Base-by-base conservation (phyloP, 2,329 filamentous ascomycete species). In the Fonsecaea pugnacius region DNA sequence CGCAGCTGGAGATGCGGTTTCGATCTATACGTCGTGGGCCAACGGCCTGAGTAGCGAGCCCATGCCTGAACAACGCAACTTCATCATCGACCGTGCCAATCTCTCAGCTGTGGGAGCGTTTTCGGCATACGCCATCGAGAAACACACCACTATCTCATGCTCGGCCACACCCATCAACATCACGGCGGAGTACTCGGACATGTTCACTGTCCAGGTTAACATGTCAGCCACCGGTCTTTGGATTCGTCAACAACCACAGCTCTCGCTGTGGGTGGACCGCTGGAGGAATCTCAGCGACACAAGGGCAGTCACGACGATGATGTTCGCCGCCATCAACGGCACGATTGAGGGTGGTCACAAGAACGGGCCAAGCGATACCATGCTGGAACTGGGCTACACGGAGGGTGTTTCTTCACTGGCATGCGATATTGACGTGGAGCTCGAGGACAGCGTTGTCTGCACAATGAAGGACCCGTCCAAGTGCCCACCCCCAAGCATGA, bases 41-140 rank as follows among this genome's bases (percentile, higher is more conserved):
- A 52, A 52, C 21, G 50, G 50, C 32, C 24, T 52, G 16, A 52
- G 50, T 10, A 33, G 27, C 32, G 50, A 52, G 24, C 50, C 50
- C 16, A 52, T 52, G 50, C 50, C 50, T 12, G 32, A 52, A n/a
- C 50, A 52, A 18, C 50, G 50, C 16, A 32, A 30, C 50, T 52
- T 52, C 50, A 52, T 52, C 16, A 52, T 52, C 8, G 50, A 52
- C 24, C 50, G 50, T n/a, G 50, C 50, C 50, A 52, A 52, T 32
- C 50, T 52, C 6, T 52, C 50, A 6, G 27, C 16, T 9, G 50
- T 52, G 6, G 50, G 50, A n/a, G 50, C 24, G 6, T 52, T 52
- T 14, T 52, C 50, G 3, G 50, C 50, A 18, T 32, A 52, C 24
- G 50, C 50, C 9, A 52, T 52, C 50, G 27, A 52, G 32, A 16